Evolutionary conservation across 345 rosid genomes (phyloP).

Genomic region (Geranium brycei): DNA sequence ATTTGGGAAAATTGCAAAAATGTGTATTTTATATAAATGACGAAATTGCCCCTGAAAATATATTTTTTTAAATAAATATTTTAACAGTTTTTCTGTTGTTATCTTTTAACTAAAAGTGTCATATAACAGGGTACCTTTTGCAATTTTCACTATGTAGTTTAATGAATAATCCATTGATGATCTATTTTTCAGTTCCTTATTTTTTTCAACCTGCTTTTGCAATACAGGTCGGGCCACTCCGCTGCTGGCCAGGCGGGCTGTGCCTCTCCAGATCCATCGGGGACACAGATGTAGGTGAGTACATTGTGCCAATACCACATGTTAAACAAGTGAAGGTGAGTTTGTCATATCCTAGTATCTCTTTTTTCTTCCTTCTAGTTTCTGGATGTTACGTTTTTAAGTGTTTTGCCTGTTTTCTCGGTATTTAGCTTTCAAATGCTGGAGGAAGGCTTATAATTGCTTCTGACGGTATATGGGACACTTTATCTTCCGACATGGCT

Average conservation of each 20-base stretch:
- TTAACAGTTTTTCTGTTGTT: no score
- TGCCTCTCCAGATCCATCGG: constrained; percentile 99
- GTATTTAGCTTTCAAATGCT: constrained; percentile 64
- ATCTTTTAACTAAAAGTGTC: no score
- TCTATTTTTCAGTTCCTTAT: neutral
- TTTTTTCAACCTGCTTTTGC: constrained; percentile 6
- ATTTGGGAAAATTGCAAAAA: no score
- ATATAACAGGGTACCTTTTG: no score
- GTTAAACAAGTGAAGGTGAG: constrained; percentile 98
- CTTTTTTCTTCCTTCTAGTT: constrained; percentile 4
- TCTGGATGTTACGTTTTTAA: constrained; percentile 6
- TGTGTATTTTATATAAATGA: no score
- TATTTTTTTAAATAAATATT: no score
- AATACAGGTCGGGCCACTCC: constrained; percentile 84
- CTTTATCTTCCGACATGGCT: constrained; percentile 82
- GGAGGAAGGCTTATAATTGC: constrained; percentile 97
- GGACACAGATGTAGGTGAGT: constrained; percentile 97
- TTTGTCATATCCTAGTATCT: constrained; percentile 1
- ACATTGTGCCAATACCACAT: constrained; percentile 91
- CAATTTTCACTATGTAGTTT: no score
- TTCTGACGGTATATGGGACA: constrained; percentile 99
- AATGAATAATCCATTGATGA: neutral
- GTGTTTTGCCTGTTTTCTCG: constrained; percentile 3
- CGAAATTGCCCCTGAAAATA: no score
- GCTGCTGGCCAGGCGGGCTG: constrained; percentile 99